Evolutionary conservation across 1,284 basidiomycete genomes (phyloP).

Genomic region (Bondarzewia mesenterica): DNA sequence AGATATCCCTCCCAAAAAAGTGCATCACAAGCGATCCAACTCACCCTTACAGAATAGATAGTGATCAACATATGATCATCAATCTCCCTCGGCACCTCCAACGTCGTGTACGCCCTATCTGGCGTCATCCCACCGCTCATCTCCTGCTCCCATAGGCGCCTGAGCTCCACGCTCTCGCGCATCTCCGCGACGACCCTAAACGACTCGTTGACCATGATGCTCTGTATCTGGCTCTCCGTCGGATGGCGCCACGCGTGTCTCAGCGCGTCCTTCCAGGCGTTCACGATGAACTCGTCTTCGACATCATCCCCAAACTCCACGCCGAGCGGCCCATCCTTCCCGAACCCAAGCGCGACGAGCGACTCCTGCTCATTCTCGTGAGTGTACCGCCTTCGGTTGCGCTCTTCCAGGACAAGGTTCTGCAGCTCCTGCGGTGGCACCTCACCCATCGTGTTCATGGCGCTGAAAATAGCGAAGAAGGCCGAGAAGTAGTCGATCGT

Average conservation of each 20-base stretch:
- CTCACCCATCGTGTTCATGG: slow-evolving; percentile 38
- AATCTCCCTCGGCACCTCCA: slow-evolving; percentile 62
- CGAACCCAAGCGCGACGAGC: slow-evolving; percentile 53
- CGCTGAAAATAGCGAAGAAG: slow-evolving; percentile 41
- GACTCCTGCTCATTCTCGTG: slow-evolving; percentile 41
- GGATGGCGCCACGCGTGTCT: slow-evolving; percentile 50
- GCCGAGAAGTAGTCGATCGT: slow-evolving; percentile 57
- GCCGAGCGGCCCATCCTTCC: slow-evolving; percentile 44
- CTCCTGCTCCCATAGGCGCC: slow-evolving; percentile 43
- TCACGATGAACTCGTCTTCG: slow-evolving; percentile 53
- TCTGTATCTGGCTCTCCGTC: slow-evolving; percentile 30
- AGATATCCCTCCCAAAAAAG: slow-evolving; percentile 2
- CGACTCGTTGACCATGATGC: slow-evolving; percentile 53
- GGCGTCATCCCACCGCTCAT: slow-evolving; percentile 53
- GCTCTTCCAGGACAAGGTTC: slow-evolving; percentile 48
- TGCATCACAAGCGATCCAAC: slow-evolving; percentile 20
- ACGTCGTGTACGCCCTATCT: slow-evolving; percentile 62
- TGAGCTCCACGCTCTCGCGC: slow-evolving; percentile 40
- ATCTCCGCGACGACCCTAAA: slow-evolving; percentile 58
- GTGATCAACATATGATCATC: slow-evolving; percentile 74
- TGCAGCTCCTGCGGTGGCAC: slow-evolving; percentile 38
- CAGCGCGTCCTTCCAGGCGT: slow-evolving; percentile 59
- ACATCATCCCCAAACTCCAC: slow-evolving; percentile 62
- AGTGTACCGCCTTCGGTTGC: slow-evolving; percentile 56
- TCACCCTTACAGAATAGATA: slow-evolving; percentile 66